These are phyloP conservation scores for Coemansia sp. DNA, from an alignment of 192 early-diverging fungal species.

Conservation along the genomic window DNA sequence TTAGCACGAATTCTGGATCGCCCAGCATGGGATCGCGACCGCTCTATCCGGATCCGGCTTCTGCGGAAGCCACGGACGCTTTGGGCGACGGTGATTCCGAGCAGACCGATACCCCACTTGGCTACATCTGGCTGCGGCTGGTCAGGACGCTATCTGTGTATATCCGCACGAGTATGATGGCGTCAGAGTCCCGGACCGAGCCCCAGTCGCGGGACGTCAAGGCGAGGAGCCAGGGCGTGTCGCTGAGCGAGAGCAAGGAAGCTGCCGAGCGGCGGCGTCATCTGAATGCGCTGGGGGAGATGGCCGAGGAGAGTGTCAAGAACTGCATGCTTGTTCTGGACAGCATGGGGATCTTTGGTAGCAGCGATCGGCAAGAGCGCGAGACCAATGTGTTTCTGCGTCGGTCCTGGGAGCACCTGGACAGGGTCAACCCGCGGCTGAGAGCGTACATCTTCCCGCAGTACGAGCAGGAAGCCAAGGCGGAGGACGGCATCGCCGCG, in stretches of 20 bases:
- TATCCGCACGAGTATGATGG: slow-evolving; percentile 33
- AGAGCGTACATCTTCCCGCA: slow-evolving; percentile 20
- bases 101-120: slow-evolving; percentile 5
- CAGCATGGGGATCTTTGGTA: slow-evolving; percentile 28
- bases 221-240: neutral
- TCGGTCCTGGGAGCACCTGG: slow-evolving; percentile 27
- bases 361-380: slow-evolving; percentile 2
- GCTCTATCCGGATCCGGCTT: neutral
- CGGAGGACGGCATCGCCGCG: neutral
- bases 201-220: neutral
- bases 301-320: slow-evolving; percentile 42
- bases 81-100: neutral
- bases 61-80: neutral
- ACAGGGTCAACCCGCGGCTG: slow-evolving; percentile 36
- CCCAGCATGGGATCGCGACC: neutral
- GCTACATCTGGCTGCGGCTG: slow-evolving; percentile 35
- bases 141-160: slow-evolving; percentile 27
- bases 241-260: neutral
- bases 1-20: too few species aligned
- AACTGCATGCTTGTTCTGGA: slow-evolving; percentile 45
- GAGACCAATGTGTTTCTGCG: slow-evolving; percentile 16
- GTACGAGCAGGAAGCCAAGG: neutral
- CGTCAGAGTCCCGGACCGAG: slow-evolving; percentile 6
- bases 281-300: slow-evolving; percentile 36
- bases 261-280: slow-evolving; percentile 16